Conservation (phyloP, 257 asterid species). For the Solanum pennellii region DNA sequence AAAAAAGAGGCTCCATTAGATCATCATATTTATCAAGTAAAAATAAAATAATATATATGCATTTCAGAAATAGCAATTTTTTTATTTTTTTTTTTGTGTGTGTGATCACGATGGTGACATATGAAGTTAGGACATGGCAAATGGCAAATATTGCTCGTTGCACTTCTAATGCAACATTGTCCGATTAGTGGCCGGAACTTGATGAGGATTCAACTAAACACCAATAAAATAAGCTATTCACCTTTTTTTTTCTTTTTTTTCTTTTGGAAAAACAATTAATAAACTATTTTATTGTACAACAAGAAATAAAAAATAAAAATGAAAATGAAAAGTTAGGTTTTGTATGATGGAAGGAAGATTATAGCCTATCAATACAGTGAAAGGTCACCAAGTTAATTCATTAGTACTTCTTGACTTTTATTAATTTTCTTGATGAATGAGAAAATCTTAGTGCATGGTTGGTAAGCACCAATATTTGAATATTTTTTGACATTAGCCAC, state of each 20-base stretch:
- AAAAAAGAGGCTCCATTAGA: neutral
- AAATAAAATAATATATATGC: neutral
- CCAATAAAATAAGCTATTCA: neutral
- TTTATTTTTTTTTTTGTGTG: neutral
- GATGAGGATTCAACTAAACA: slow-evolving; percentile 9
- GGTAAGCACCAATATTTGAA: neutral
- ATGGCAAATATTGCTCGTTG: neutral
- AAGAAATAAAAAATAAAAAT: neutral
- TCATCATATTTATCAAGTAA: neutral
- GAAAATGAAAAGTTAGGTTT: slow-evolving; percentile 2
- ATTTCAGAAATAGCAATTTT: neutral
- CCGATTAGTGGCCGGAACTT: neutral
- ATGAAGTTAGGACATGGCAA: slow-evolving; percentile 1
- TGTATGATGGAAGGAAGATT: neutral
- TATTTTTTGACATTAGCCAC: neutral
- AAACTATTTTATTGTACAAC: neutral
- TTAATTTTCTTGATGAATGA: neutral
- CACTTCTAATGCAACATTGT: neutral
- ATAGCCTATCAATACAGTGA: neutral
- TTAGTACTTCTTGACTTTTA: neutral
- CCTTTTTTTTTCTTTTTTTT: neutral
- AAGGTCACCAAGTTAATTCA: neutral
- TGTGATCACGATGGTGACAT: neutral
- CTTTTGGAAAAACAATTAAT: neutral
- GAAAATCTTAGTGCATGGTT: slow-evolving; percentile 1